phyloP scores from a whole-genome alignment of 2,329 filamentous ascomycete species.

The Neopestalotiopsis rosae region DNA sequence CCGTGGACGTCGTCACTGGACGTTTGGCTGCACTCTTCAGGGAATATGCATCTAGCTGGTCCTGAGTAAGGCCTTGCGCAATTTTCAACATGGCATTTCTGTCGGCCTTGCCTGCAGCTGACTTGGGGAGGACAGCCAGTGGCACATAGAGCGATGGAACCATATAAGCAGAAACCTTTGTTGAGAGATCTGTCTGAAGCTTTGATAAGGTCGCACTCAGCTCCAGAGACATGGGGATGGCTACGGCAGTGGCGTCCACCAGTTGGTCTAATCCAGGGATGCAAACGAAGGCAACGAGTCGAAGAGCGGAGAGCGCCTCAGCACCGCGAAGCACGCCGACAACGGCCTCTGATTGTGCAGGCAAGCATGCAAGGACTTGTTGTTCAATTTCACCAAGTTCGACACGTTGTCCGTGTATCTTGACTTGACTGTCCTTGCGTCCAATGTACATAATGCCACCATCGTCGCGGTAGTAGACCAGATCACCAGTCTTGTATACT shows the following conservation, averaged over 20 bases:
- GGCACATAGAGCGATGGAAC: conserved; percentile 19
- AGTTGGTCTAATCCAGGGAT: neutral
- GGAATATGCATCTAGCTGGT: conserved; percentile 12
- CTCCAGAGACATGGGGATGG: neutral
- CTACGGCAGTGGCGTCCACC: neutral
- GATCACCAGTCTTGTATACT: conserved; percentile 47
- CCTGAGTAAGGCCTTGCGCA: neutral
- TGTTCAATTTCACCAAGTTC: conserved; percentile 22
- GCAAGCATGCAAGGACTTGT: conserved; percentile 23
- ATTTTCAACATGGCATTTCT: conserved; percentile 10
- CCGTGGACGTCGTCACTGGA: neutral
- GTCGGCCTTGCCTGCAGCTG: conserved; percentile 12
- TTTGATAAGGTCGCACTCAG: neutral
- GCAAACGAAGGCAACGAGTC: conserved; percentile 15
- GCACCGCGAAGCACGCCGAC: conserved; percentile 7
- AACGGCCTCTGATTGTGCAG: conserved; percentile 13
- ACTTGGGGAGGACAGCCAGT: conserved; percentile 12
- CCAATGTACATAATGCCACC: conserved; percentile 32
- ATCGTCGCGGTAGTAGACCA: conserved; percentile 41
- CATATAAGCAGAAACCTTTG: conserved; percentile 19
- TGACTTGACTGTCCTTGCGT: conserved; percentile 21
- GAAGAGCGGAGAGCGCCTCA: neutral
- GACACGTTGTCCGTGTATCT: conserved; percentile 19
- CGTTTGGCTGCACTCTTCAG: conserved; percentile 5
- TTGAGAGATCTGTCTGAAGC: neutral